A percentile compares a stretch with the other conserved stretches of the same genome.
phyloP scores from a whole-genome alignment of 768 basidiomycete species.

The Vishniacozyma victoriae region DNA sequence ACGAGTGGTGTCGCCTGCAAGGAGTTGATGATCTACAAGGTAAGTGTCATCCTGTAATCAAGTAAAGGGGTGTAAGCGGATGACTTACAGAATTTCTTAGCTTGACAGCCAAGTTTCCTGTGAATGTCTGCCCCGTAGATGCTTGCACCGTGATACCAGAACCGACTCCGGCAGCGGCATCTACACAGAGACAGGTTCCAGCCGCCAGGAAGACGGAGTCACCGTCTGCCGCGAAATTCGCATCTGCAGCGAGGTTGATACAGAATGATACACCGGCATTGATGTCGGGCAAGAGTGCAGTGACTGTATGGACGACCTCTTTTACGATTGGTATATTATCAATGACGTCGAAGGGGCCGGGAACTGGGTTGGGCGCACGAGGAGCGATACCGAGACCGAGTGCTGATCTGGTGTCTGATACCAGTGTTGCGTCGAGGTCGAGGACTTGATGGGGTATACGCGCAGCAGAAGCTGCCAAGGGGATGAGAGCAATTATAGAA shows the following conservation, averaged over 20 bases:
- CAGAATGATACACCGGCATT: background rate
- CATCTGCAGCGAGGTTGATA: too few species aligned
- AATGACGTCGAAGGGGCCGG: conserved; percentile 1
- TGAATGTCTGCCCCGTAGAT: conserved; percentile 5
- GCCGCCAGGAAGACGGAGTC: conserved; percentile 1
- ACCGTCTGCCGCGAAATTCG: background rate
- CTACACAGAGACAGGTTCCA: conserved; percentile 13
- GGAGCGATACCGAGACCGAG: background rate
- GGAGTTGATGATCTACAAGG: background rate
- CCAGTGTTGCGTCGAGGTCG: background rate
- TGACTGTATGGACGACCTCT: conserved; percentile 1
- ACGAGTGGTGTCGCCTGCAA: background rate
- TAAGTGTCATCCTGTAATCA: background rate
- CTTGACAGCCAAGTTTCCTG: conserved; percentile 4
- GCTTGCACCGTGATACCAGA: conserved; percentile 9
- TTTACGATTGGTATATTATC: conserved; percentile 8
- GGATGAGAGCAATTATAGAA: too few species aligned
- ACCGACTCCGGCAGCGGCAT: conserved; percentile 7
- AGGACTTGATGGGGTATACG: background rate
- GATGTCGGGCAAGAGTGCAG: background rate
- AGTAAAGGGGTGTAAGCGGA: background rate
- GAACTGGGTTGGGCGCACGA: background rate
- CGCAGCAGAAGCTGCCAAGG: too few species aligned
- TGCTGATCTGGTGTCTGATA: background rate
- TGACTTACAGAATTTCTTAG: conserved; percentile 9